These are phyloP conservation scores for Saccharomycodes ludwigii DNA, from an alignment of 805 yeast genomes.

Conservation along the genomic window DNA sequence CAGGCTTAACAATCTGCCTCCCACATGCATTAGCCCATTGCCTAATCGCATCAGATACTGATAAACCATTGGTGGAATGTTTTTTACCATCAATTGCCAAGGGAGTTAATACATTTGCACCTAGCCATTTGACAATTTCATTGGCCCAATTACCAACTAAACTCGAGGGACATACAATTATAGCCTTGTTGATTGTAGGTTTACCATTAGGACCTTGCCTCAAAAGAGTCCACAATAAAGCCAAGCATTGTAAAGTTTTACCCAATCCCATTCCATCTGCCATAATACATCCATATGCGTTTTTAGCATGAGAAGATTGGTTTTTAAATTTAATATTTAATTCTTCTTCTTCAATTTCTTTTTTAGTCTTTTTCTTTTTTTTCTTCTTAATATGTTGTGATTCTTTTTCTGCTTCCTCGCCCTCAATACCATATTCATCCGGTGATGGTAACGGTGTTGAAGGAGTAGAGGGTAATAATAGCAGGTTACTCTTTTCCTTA, in stretches of 20 bases:
- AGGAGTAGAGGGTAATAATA: conserved; percentile 2
- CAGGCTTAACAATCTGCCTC: conserved; percentile 83
- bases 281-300: conserved; percentile 92
- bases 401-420: not conserved
- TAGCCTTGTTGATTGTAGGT: conserved; percentile 75
- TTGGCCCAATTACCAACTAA: conserved; percentile 95
- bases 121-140: conserved; percentile 89
- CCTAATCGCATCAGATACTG: conserved; percentile 52
- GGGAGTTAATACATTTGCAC: conserved; percentile 80
- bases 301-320: conserved; percentile 4
- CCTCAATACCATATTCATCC: not conserved
- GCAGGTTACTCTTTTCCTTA: conserved; percentile 3
- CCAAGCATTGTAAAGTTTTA: conserved; percentile 78
- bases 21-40: conserved; percentile 87
- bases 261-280: conserved; percentile 97
- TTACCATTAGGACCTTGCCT: conserved; percentile 77
- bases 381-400: not conserved
- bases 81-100: conserved; percentile 87
- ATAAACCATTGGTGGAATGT: conserved; percentile 45
- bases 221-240: conserved; percentile 85
- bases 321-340: not conserved
- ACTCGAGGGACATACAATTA: conserved; percentile 91
- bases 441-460: not conserved
- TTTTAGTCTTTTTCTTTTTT: conserved; percentile 1
- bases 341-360: conserved; percentile 1